Evolutionary conservation across 768 basidiomycete genomes (phyloP).

Genomic region (Nidularia pulvinata): DNA sequence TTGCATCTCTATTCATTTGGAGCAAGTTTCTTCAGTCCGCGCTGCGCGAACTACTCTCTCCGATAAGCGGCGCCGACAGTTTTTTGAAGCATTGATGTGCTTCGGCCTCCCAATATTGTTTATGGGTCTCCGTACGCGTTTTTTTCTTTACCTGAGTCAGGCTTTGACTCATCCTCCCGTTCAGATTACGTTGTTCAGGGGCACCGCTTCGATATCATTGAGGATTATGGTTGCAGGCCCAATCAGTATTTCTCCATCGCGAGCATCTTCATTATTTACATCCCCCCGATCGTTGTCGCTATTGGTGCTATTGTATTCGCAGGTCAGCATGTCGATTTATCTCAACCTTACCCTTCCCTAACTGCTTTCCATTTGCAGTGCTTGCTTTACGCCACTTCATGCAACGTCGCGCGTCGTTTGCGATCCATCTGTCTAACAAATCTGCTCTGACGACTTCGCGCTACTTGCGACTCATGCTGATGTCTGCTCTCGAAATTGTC

Average conservation of each 20-base stretch:
- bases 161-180: neutral
- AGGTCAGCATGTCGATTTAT: neutral
- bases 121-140: conserved; percentile 37
- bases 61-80: conserved; percentile 21
- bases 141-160: neutral
- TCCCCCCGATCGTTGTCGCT: conserved; percentile 32
- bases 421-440: conserved; percentile 17
- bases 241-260: conserved; percentile 34
- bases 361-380: conserved; percentile 7
- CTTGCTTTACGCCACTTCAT: conserved; percentile 28
- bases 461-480: conserved; percentile 60
- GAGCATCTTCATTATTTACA: conserved; percentile 31
- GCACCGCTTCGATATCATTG: conserved; percentile 47
- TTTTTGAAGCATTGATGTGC: conserved; percentile 30
- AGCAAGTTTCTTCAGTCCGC: conserved; percentile 39
- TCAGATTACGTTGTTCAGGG: conserved; percentile 40
- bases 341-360: neutral
- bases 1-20: conserved; percentile 49
- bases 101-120: conserved; percentile 35
- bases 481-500: conserved; percentile 45
- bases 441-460: conserved; percentile 24
- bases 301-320: conserved; percentile 26
- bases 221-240: conserved; percentile 47
- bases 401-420: conserved; percentile 25
- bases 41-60: conserved; percentile 6